Evolutionary conservation across 805 yeast genomes (phyloP).

Genomic region (Millerozyma miso): DNA sequence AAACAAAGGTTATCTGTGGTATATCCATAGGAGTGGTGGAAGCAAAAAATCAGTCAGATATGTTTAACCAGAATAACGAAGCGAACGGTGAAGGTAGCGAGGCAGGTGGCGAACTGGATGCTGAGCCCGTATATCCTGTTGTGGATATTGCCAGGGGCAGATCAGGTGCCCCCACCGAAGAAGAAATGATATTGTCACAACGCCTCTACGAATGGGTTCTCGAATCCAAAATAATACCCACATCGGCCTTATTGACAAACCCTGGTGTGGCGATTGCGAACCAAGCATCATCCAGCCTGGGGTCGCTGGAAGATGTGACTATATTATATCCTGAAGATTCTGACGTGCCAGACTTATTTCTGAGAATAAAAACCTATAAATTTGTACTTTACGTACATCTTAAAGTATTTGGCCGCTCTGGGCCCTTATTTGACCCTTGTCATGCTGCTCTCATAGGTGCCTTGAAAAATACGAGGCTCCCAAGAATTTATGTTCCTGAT

Average conservation of each 20-base stretch:
- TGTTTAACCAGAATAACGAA: conserved; percentile 9
- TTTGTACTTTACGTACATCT: conserved; percentile 66
- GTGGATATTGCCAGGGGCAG: conserved; percentile 76
- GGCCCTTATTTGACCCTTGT: conserved; percentile 75
- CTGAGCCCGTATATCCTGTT: conserved; percentile 55
- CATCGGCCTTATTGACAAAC: conserved; percentile 19
- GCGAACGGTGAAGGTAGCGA: neutral
- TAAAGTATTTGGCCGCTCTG: conserved; percentile 74
- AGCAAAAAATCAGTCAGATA: conserved; percentile 21
- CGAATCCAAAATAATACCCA: conserved; percentile 51
- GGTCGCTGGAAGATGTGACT: conserved; percentile 10
- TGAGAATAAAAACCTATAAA: conserved; percentile 19
- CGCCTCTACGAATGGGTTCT: conserved; percentile 55
- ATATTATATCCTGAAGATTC: conserved; percentile 19
- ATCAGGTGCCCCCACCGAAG: conserved; percentile 77
- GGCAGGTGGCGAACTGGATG: conserved; percentile 12
- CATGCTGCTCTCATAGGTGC: conserved; percentile 68
- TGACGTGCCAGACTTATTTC: conserved; percentile 11
- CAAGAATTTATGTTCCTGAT: conserved; percentile 66
- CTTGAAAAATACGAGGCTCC: conserved; percentile 54
- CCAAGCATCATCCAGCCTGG: neutral
- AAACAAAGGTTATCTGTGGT: conserved; percentile 68
- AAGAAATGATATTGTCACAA: conserved; percentile 75
- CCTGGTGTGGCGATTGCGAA: conserved; percentile 18
- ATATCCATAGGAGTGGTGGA: conserved; percentile 67